These are phyloP conservation scores for Chamaenerion angustifolium DNA, from an alignment of 345 rosid species.

Conservation along the genomic window DNA sequence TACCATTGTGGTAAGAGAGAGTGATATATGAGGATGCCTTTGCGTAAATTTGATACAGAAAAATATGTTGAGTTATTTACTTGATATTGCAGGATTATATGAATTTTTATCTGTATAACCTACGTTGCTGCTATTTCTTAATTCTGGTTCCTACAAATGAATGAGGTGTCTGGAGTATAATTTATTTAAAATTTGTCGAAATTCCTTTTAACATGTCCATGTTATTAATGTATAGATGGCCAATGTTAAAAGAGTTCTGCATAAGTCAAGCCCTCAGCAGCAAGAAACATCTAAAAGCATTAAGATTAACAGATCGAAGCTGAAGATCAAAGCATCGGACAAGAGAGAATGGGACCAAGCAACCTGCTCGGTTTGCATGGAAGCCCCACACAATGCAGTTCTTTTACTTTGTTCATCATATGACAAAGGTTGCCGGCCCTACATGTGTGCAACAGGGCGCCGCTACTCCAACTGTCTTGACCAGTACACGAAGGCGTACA, in stretches of 20 bases:
- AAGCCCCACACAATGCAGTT: slow-evolving; percentile 79
- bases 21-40: too few relatives aligned
- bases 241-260: slow-evolving; percentile 27
- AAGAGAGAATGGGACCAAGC: slow-evolving; percentile 57
- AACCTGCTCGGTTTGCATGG: slow-evolving; percentile 63
- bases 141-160: too few relatives aligned
- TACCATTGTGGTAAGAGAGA: too few relatives aligned
- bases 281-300: slow-evolving; percentile 19
- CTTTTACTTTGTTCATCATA: slow-evolving; percentile 75
- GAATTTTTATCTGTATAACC: too few relatives aligned
- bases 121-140: too few relatives aligned
- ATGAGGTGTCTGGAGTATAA: too few relatives aligned
- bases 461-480: slow-evolving; percentile 80
- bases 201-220: too few relatives aligned
- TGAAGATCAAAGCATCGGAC: slow-evolving; percentile 24
- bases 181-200: too few relatives aligned
- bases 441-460: slow-evolving; percentile 83
- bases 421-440: slow-evolving; percentile 79
- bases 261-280: slow-evolving; percentile 15
- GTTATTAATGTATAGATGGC: slow-evolving; percentile 25
- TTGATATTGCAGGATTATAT: too few relatives aligned
- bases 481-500: slow-evolving; percentile 68
- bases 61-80: too few relatives aligned
- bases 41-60: too few relatives aligned
- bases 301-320: slow-evolving; percentile 16